Evolutionary conservation across 169 alveolate genomes (phyloP).

Genomic region (Cryptosporidium ubiquitum): DNA sequence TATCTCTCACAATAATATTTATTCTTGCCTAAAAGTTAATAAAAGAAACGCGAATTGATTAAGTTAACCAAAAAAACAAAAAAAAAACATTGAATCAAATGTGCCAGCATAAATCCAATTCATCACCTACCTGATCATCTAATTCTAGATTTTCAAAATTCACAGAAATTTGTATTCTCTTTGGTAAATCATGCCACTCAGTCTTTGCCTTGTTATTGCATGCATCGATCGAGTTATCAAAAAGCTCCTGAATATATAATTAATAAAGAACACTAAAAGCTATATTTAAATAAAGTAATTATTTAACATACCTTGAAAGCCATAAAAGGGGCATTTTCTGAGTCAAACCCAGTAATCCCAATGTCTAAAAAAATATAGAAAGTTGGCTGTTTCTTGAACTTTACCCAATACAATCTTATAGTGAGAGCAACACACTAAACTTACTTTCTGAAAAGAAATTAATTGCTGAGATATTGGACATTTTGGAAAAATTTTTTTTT

Average conservation of each 20-base stretch:
- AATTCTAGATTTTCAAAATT: constrained; percentile 24
- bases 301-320: constrained; percentile 43
- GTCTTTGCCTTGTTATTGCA: constrained; percentile 11
- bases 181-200: constrained; percentile 34
- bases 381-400: background rate
- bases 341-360: constrained; percentile 68
- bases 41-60: too few species aligned
- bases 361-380: constrained; percentile 16
- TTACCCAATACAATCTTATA: background rate
- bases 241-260: constrained; percentile 14
- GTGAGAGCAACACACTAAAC: background rate
- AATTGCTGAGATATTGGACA: constrained; percentile 49
- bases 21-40: constrained; percentile 26
- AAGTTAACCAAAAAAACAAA: background rate
- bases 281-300: background rate
- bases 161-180: constrained; percentile 3
- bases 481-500: background rate
- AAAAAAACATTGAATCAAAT: background rate
- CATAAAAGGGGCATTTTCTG: constrained; percentile 72
- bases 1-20: constrained; percentile 22
- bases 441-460: constrained; percentile 68
- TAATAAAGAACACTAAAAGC: background rate
- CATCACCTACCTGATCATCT: constrained; percentile 29
- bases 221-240: constrained; percentile 72
- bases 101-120: background rate